phyloP scores from a whole-genome alignment of 495 filamentous ascomycete genomes.

The Penicillium riverlandense region DNA sequence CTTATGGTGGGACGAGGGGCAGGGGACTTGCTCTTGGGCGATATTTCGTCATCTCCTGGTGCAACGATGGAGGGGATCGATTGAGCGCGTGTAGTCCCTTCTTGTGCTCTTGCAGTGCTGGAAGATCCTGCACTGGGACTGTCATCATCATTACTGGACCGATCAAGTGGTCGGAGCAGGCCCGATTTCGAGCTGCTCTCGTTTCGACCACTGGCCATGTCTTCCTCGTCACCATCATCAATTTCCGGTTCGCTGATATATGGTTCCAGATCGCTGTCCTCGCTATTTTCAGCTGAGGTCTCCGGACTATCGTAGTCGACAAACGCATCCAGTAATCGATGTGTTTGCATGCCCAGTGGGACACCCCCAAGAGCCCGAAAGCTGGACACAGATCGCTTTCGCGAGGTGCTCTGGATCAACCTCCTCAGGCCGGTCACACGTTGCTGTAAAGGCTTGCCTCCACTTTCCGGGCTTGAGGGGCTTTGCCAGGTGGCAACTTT shows the following conservation, averaged over 20 bases:
- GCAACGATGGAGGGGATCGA: conserved; percentile 39
- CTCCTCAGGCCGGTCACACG: conserved; percentile 43
- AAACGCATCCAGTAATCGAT: conserved; percentile 59
- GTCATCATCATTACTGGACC: conserved; percentile 2
- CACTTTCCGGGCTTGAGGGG: conserved; percentile 48
- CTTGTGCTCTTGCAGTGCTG: background rate
- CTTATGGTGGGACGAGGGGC: conserved; percentile 18
- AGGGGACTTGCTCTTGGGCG: conserved; percentile 23
- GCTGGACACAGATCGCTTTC: conserved; percentile 58
- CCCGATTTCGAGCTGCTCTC: conserved; percentile 1
- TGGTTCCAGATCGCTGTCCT: conserved; percentile 36
- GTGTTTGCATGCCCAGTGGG: conserved; percentile 70
- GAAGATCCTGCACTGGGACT: conserved; percentile 7
- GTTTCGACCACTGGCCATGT: conserved; percentile 9
- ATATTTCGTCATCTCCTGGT: conserved; percentile 37
- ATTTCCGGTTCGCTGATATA: conserved; percentile 25
- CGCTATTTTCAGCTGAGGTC: conserved; percentile 41
- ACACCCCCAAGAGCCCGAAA: conserved; percentile 54
- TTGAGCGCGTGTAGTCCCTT: conserved; percentile 1
- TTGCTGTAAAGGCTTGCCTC: conserved; percentile 26
- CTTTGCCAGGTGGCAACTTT: conserved; percentile 43
- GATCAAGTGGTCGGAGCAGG: too few species aligned
- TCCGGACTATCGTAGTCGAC: conserved; percentile 45
- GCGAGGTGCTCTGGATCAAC: conserved; percentile 40
- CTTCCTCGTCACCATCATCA: conserved; percentile 33